Conservation (phyloP, 495 filamentous ascomycete species). For the Durotheca rogersii region DNA sequence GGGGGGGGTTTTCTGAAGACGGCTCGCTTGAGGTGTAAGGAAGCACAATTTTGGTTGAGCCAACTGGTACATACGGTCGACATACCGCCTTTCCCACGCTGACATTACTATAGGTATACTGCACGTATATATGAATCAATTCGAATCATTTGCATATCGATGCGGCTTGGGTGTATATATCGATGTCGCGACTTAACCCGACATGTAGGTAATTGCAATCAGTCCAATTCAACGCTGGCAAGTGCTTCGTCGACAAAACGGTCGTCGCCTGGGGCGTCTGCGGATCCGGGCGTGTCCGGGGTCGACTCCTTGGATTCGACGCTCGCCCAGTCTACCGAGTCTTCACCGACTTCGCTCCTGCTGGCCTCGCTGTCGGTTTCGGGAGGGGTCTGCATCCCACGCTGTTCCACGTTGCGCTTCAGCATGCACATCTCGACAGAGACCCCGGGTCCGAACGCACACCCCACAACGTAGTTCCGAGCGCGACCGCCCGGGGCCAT, state of each 20-base stretch:
- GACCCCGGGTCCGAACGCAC: slow-evolving; percentile 67
- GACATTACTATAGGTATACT: no score
- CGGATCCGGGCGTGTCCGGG: slow-evolving; percentile 24
- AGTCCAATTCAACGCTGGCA: slow-evolving; percentile 26
- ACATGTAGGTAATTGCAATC: no score
- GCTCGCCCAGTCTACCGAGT: slow-evolving; percentile 30
- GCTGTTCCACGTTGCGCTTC: slow-evolving; percentile 43
- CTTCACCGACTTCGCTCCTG: slow-evolving; percentile 40
- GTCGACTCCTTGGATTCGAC: slow-evolving; percentile 24
- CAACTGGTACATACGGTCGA: no score
- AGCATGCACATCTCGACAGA: slow-evolving; percentile 63
- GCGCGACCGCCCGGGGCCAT: slow-evolving; percentile 45
- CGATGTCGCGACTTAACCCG: no score
- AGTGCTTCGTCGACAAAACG: slow-evolving; percentile 22
- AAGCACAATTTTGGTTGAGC: no score
- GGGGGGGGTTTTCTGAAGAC: no score
- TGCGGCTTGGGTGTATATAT: slow-evolving; percentile 17
- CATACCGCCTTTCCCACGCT: no score
- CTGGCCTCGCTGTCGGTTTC: slow-evolving; percentile 50
- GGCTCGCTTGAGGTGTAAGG: no score
- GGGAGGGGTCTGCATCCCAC: slow-evolving; percentile 41
- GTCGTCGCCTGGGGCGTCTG: slow-evolving; percentile 8
- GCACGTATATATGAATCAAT: no score
- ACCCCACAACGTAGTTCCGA: slow-evolving; percentile 60
- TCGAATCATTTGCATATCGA: no score